A percentile compares a stretch with the other conserved stretches of the same genome.
Evolutionary conservation across 1,284 basidiomycete species (phyloP).

Genomic region (Tremellales sp.): DNA sequence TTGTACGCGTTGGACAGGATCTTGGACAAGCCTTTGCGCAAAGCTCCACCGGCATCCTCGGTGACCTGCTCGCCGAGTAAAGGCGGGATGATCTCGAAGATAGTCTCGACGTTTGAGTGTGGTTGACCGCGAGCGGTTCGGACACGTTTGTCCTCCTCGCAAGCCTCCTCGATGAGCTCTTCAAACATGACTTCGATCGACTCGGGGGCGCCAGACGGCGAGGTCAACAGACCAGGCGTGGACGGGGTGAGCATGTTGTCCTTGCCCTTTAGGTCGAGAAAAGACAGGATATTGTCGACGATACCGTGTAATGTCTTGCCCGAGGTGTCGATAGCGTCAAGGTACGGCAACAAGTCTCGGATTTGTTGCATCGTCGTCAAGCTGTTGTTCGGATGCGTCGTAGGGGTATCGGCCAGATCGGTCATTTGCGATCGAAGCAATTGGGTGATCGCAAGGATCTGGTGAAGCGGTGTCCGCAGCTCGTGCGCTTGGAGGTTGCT

Average conservation of each 20-base stretch:
- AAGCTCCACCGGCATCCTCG: constrained; percentile 38
- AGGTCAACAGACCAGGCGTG: constrained; percentile 7
- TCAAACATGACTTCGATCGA: constrained; percentile 39
- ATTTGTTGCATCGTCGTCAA: constrained; percentile 31
- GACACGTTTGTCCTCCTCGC: constrained; percentile 28
- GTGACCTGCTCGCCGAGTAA: constrained; percentile 34
- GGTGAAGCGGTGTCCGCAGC: constrained; percentile 46
- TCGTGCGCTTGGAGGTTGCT: constrained; percentile 45
- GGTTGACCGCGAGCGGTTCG: constrained; percentile 29
- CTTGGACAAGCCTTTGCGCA: constrained; percentile 33
- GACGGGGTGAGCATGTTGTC: constrained; percentile 24
- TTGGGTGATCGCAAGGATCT: constrained; percentile 45
- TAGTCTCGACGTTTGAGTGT: constrained; percentile 29
- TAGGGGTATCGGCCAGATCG: constrained; percentile 32
- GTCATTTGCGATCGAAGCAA: constrained; percentile 37
- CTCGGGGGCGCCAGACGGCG: constrained; percentile 16
- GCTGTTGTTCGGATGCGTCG: constrained; percentile 3
- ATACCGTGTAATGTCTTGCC: constrained; percentile 44
- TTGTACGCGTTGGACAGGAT: constrained; percentile 44
- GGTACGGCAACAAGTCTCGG: constrained; percentile 35
- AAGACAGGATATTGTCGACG: constrained; percentile 45
- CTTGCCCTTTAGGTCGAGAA: constrained; percentile 35
- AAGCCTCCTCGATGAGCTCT: constrained; percentile 36
- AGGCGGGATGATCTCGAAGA: constrained; percentile 42
- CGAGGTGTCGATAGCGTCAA: constrained; percentile 45